Percentiles rank a stretch among this genome's conserved stretches.
Evolutionary conservation across 148 eudicot genomes (phyloP).

Genomic region (Linanthus parryae): DNA sequence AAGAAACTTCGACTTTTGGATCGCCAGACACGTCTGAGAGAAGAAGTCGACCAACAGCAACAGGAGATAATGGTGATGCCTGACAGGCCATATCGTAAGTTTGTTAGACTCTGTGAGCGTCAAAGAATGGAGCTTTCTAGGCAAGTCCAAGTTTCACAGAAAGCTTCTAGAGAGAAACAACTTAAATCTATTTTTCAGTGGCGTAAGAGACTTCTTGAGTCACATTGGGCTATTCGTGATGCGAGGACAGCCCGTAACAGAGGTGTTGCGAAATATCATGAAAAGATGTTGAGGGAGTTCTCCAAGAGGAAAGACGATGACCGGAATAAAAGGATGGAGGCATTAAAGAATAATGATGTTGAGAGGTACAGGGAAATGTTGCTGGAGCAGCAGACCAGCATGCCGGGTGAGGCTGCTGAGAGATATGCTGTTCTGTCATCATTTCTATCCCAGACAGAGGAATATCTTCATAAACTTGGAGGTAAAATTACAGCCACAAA

Average conservation of each 20-base stretch:
- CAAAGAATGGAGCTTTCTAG: slow-evolving; percentile 84
- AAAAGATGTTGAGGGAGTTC: slow-evolving; percentile 91
- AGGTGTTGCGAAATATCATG: slow-evolving; percentile 97
- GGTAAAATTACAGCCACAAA: slow-evolving; percentile 92
- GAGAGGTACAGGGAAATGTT: slow-evolving; percentile 97
- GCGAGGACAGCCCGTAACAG: slow-evolving; percentile 95
- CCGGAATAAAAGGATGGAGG: slow-evolving; percentile 91
- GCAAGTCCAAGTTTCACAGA: slow-evolving; percentile 87
- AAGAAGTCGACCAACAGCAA: slow-evolving; percentile 90
- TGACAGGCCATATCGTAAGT: slow-evolving; percentile 90
- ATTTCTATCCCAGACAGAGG: slow-evolving; percentile 91
- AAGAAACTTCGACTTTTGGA: slow-evolving; percentile 78
- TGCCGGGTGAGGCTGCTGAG: slow-evolving; percentile 95
- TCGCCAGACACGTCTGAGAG: slow-evolving; percentile 76
- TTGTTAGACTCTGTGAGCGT: slow-evolving; percentile 91
- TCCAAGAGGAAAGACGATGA: slow-evolving; percentile 93
- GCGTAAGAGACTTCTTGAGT: slow-evolving; percentile 98
- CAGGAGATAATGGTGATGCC: slow-evolving; percentile 96
- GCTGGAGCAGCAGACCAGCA: slow-evolving; percentile 92
- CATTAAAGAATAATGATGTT: slow-evolving; percentile 95
- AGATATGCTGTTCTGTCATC: slow-evolving; percentile 90
- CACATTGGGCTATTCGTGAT: slow-evolving; percentile 97
- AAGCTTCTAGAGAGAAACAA: slow-evolving; percentile 90
- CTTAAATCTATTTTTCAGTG: slow-evolving; percentile 83
- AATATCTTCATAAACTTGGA: slow-evolving; percentile 93